These are phyloP conservation scores for Phalaenopsis hybrid DNA, from an alignment of 116 monocot genomes.

Conservation along the genomic window DNA sequence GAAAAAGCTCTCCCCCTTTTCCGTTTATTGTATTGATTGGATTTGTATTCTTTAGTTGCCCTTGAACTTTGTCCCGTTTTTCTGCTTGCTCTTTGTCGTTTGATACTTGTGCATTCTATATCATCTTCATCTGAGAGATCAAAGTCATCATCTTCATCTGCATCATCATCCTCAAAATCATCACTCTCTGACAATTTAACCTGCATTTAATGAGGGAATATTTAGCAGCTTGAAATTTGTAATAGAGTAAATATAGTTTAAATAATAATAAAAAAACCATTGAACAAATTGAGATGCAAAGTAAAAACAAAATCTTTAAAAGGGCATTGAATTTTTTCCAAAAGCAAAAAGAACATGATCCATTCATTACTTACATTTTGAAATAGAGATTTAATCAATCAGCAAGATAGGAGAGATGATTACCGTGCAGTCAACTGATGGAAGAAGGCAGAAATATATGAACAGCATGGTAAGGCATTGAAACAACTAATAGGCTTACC, in stretches of 20 bases:
- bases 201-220: constrained; percentile 22
- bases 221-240: not conserved
- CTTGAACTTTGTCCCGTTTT: constrained; percentile 40
- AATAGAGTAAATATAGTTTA: not conserved
- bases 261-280: not conserved
- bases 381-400: not conserved
- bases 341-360: not conserved
- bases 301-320: not conserved
- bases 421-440: not conserved
- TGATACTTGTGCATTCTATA: constrained; percentile 31
- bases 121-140: constrained; percentile 78
- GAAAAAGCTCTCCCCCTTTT: constrained; percentile 56
- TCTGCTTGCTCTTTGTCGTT: constrained; percentile 14
- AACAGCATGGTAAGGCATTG: not conserved
- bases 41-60: constrained; percentile 42
- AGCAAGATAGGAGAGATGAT: not conserved
- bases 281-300: not conserved
- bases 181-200: constrained; percentile 57
- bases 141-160: constrained; percentile 50
- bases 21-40: constrained; percentile 24
- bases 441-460: not conserved
- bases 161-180: constrained; percentile 63
- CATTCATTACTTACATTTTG: not conserved
- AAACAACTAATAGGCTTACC: not conserved
- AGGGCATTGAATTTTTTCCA: not conserved